Evolutionary conservation across 2,329 filamentous ascomycete genomes (phyloP).

Genomic region (Metarhizium anisopliae): DNA sequence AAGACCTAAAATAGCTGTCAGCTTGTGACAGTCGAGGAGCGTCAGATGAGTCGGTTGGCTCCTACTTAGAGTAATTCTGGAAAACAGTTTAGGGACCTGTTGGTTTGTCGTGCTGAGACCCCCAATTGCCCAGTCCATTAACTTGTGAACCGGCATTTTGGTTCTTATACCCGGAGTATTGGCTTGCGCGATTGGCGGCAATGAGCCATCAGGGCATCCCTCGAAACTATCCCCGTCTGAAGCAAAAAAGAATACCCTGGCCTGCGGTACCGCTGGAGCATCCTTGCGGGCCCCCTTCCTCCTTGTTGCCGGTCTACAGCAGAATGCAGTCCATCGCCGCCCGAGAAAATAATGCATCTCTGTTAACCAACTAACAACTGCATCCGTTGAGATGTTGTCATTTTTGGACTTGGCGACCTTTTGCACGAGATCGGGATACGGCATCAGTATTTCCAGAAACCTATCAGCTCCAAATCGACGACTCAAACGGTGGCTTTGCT

Average conservation of each 20-base stretch:
- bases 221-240: constrained; percentile 37
- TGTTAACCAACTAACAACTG: constrained; percentile 21
- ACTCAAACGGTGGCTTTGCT: constrained; percentile 40
- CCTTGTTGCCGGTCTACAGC: constrained; percentile 19
- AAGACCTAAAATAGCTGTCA: constrained; percentile 29
- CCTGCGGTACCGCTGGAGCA: constrained; percentile 19
- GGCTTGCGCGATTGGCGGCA: constrained; percentile 18
- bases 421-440: constrained; percentile 26
- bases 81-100: constrained; percentile 47
- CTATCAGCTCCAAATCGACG: constrained; percentile 50
- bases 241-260: constrained; percentile 44
- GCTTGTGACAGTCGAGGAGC: neutral
- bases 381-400: constrained; percentile 17
- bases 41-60: neutral
- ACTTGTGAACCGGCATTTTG: constrained; percentile 13
- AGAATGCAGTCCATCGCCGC: constrained; percentile 40
- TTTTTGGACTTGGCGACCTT: constrained; percentile 21
- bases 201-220: neutral
- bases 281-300: constrained; percentile 27
- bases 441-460: constrained; percentile 47
- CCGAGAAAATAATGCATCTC: constrained; percentile 33
- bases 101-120: constrained; percentile 35
- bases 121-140: constrained; percentile 46
- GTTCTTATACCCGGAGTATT: neutral
- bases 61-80: constrained; percentile 45